phyloP scores from a whole-genome alignment of 805 yeast species.

The Candida schatavii region DNA sequence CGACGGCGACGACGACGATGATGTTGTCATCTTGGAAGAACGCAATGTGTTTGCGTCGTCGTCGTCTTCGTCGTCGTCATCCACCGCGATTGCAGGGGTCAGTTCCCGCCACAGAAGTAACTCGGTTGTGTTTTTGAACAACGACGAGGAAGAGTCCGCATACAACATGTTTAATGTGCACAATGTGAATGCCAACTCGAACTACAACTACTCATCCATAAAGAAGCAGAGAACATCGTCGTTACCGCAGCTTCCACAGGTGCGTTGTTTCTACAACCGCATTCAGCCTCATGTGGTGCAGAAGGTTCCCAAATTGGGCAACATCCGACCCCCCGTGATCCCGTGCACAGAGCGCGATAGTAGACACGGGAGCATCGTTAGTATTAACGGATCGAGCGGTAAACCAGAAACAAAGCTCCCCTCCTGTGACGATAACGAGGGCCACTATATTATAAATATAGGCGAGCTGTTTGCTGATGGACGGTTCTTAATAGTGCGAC shows the following conservation, averaged over 20 bases:
- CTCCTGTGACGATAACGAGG: conserved; percentile 62
- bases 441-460: conserved; percentile 63
- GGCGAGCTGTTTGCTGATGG: conserved; percentile 64
- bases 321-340: conserved; percentile 36
- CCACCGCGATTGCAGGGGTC: conserved; percentile 11
- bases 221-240: conserved; percentile 43
- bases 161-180: conserved; percentile 44
- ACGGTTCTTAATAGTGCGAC: conserved; percentile 61
- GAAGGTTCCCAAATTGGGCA: conserved; percentile 38
- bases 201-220: conserved; percentile 9
- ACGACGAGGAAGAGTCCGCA: conserved; percentile 38
- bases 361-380: neutral
- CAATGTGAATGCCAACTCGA: conserved; percentile 13
- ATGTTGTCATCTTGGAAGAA: conserved; percentile 37
- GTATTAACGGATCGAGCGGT: neutral
- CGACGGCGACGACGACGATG: conserved; percentile 29
- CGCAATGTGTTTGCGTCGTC: conserved; percentile 12
- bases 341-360: conserved; percentile 23
- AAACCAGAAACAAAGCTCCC: neutral
- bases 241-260: conserved; percentile 46
- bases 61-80: conserved; percentile 7
- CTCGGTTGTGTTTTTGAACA: conserved; percentile 31
- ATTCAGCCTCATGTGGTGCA: conserved; percentile 34
- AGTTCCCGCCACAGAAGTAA: conserved; percentile 31
- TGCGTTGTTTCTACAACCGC: conserved; percentile 38